phyloP scores from a whole-genome alignment of 306 rosid species.

The Comarum palustre region DNA sequence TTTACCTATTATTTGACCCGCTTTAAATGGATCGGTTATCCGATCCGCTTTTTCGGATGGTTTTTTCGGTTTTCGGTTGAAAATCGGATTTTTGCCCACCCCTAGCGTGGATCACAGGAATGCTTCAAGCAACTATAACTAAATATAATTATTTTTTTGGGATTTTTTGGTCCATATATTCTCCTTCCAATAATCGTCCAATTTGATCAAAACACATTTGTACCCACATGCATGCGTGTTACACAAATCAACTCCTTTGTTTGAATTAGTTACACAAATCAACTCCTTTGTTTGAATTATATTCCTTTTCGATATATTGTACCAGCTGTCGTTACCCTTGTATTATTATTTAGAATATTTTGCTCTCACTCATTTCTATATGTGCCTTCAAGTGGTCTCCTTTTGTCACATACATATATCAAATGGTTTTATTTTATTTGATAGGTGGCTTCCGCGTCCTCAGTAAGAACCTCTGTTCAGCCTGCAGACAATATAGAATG shows the following conservation, averaged over 20 bases:
- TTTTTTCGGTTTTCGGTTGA: too few species aligned
- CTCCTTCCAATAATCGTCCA: background rate
- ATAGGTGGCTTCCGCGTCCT: background rate
- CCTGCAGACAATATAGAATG: background rate
- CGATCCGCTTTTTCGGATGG: too few species aligned
- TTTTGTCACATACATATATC: conserved; percentile 10
- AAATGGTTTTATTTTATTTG: background rate
- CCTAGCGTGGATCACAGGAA: too few species aligned
- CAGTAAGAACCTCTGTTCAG: background rate
- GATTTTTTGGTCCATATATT: too few species aligned
- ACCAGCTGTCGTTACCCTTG: background rate
- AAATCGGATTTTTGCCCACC: too few species aligned
- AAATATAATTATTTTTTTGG: too few species aligned
- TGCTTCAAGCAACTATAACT: background rate
- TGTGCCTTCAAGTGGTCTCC: conserved; percentile 9
- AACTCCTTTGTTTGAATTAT: too few species aligned
- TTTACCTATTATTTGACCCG: too few species aligned
- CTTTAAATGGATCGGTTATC: too few species aligned
- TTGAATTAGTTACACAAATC: too few species aligned
- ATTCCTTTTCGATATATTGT: background rate
- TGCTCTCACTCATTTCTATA: background rate
- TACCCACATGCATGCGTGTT: background rate
- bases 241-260: background rate
- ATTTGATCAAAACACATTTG: background rate
- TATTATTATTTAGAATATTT: background rate